Base-by-base conservation (phyloP, 148 eudicot genomes). In the Rhododendron ferrugineum region DNA sequence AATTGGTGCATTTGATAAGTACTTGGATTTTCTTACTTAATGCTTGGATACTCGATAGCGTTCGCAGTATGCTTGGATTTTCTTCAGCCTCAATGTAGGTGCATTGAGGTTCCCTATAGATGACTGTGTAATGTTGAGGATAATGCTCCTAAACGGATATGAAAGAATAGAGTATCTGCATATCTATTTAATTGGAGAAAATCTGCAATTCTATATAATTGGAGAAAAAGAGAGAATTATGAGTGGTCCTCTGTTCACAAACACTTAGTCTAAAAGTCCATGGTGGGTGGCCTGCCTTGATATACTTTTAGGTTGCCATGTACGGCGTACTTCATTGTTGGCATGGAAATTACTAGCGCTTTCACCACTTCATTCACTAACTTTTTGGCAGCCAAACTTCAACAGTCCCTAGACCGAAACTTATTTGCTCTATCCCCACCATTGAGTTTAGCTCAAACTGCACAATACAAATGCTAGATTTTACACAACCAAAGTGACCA, bases 301-400 rank as follows among this genome's bases (percentile, higher is more conserved):
- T 49, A 49, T 50, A 15, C 82, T 79, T 79, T 79, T 79, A 79
- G 82, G 82, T 79, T 79, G 62, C 37, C 30, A 79, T 47, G 62
- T 5, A 5, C 14, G 13, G 14, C 14, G 13, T 36, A 20, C 40
- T 49, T 46, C 40, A 78, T 23, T 46, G 26, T 28, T 50, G 23
- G 3, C 5, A 28, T 68, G 18, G 82, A 79, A 16, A 26, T 79
- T 30, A 28, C 37, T 42, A n/a, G 52, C 36, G 46, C 75, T 36
- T 60, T 34, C 73, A 11, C 73, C 83, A 60, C 74, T 62, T 42
- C 3, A 11, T 40, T 82, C 70, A 52, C 79, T 37, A 8, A 47
- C 58, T 82, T 83, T 88, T 82, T 86, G 93, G 92, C 91, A 76
- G 89, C 93, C 93, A 91, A 91, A 91, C 93, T 86, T 88, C 91